Evolutionary conservation across 441 rosid species (phyloP).

Genomic region (Aquilaria agallochum): DNA sequence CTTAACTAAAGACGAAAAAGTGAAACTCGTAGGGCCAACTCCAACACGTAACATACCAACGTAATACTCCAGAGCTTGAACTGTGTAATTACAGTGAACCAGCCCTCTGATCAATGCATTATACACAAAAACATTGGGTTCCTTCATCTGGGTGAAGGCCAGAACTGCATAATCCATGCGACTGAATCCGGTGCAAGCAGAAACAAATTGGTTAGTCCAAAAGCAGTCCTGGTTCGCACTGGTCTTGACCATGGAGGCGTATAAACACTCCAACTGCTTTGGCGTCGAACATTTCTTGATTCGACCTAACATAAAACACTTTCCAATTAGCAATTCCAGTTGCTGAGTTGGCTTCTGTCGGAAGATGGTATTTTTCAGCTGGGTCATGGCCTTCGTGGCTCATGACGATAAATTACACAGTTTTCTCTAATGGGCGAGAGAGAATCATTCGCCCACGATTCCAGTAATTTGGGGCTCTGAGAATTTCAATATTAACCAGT

Average conservation of each 20-base stretch:
- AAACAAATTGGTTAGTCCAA: conserved; percentile 46
- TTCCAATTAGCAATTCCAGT: not conserved
- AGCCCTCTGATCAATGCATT: conserved; percentile 46
- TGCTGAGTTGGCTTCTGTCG: too few species aligned
- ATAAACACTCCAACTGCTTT: conserved; percentile 29
- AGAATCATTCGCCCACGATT: too few species aligned
- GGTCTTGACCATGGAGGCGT: conserved; percentile 48
- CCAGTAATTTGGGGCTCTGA: too few species aligned
- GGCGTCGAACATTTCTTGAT: conserved; percentile 27
- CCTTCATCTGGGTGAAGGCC: conserved; percentile 32
- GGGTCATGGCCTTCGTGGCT: too few species aligned
- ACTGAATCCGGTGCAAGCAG: conserved; percentile 24
- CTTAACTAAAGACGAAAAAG: conserved; percentile 46
- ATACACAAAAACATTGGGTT: conserved; percentile 48
- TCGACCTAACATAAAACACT: conserved; percentile 16
- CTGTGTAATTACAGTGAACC: conserved; percentile 23
- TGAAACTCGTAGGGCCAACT: conserved; percentile 44
- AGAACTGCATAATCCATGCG: conserved; percentile 28
- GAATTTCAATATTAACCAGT: too few species aligned
- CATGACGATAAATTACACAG: too few species aligned
- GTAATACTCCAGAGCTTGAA: conserved; percentile 29
- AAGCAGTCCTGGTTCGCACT: conserved; percentile 38
- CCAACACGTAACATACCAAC: conserved; percentile 36
- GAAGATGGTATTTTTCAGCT: too few species aligned
- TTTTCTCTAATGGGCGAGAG: too few species aligned